phyloP scores from a whole-genome alignment of 192 early-diverging fungal species.

The Pecoramyces ruminantium region DNA sequence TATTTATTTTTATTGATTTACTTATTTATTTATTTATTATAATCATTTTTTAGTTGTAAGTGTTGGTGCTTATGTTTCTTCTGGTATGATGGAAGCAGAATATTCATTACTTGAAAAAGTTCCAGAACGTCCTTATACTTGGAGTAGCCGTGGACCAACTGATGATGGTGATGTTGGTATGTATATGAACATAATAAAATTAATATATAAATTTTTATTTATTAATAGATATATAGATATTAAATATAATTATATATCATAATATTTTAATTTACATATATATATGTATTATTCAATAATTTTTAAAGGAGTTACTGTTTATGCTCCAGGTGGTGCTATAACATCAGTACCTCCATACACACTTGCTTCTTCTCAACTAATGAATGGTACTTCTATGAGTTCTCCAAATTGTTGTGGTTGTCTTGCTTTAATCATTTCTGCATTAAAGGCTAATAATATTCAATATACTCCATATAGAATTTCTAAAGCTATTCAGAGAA shows the following conservation, averaged over 20 bases:
- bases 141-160: conserved; percentile 76
- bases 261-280: no score
- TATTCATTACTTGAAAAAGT: conserved; percentile 67
- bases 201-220: no score
- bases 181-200: conserved; percentile 2
- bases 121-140: conserved; percentile 70
- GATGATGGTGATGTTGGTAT: conserved; percentile 67
- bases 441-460: conserved; percentile 49
- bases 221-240: no score
- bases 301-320: conserved; percentile 11
- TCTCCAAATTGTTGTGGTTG: conserved; percentile 83
- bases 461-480: conserved; percentile 70
- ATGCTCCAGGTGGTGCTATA: conserved; percentile 78
- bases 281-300: no score
- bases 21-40: no score
- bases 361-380: conserved; percentile 43
- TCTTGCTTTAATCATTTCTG: conserved; percentile 68
- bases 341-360: conserved; percentile 76
- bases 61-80: conserved; percentile 80
- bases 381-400: conserved; percentile 93
- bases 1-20: not conserved
- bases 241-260: no score
- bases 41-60: conserved; percentile 34
- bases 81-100: conserved; percentile 69
- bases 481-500: conserved; percentile 54